phyloP scores from a whole-genome alignment of 2,329 filamentous ascomycete genomes.

The Pseudocercospora cruenta region DNA sequence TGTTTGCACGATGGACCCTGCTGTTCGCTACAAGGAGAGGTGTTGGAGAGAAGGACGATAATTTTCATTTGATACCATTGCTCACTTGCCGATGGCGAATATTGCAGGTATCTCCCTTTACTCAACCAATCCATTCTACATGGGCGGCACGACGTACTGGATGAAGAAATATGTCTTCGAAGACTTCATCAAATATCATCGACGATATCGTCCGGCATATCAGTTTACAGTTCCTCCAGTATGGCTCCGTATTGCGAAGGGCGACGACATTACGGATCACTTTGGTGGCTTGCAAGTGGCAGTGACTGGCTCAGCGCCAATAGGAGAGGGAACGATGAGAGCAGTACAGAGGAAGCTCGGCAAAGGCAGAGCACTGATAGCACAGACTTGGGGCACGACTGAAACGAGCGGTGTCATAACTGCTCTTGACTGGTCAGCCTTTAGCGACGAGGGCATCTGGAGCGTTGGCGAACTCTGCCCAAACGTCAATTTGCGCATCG shows the following conservation, averaged over 20 bases:
- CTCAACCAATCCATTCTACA: constrained; percentile 45
- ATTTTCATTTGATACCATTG: too few relatives aligned
- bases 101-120: constrained; percentile 35
- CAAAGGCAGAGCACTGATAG: constrained; percentile 15
- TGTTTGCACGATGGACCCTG: constrained; percentile 16
- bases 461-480: too few relatives aligned
- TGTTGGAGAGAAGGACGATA: background rate
- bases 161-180: constrained; percentile 64
- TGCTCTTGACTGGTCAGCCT: too few relatives aligned
- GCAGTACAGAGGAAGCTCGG: constrained; percentile 18
- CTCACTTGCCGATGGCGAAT: too few relatives aligned
- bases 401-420: too few relatives aligned
- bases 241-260: too few relatives aligned
- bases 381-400: constrained; percentile 40
- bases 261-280: too few relatives aligned
- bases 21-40: background rate
- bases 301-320: constrained; percentile 20
- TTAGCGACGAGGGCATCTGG: too few relatives aligned
- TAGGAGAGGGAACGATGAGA: constrained; percentile 19
- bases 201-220: constrained; percentile 55
- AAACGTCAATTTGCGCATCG: too few relatives aligned
- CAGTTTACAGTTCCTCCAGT: constrained; percentile 46
- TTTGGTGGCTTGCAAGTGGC: constrained; percentile 47
- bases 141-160: constrained; percentile 58
- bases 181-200: constrained; percentile 58